A percentile compares a stretch with the other conserved stretches of the same genome.
Evolutionary conservation across 2,329 filamentous ascomycete genomes (phyloP).

Genomic region (Fusarium equiseti): DNA sequence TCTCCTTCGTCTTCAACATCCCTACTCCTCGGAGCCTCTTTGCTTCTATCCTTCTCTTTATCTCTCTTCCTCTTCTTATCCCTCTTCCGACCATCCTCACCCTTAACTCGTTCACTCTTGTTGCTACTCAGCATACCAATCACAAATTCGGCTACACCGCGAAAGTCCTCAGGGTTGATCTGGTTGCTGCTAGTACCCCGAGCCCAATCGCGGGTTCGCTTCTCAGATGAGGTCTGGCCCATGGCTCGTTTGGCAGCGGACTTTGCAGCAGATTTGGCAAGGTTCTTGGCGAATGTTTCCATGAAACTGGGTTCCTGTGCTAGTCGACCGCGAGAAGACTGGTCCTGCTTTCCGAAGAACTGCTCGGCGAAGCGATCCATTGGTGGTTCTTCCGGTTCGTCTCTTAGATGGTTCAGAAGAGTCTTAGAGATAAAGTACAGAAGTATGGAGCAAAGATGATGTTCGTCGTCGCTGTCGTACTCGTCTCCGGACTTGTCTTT

Average conservation of each 20-base stretch:
- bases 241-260: constrained; percentile 44
- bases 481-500: constrained; percentile 8
- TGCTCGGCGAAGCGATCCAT: constrained; percentile 46
- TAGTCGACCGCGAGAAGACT: constrained; percentile 18
- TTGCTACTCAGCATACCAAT: constrained; percentile 38
- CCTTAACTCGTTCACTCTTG: constrained; percentile 20
- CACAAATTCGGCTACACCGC: constrained; percentile 41
- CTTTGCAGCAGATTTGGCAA: constrained; percentile 44
- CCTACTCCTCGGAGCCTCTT: constrained; percentile 20
- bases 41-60: constrained; percentile 24
- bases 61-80: constrained; percentile 38
- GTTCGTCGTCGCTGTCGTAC: constrained; percentile 39
- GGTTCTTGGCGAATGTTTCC: constrained; percentile 42
- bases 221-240: constrained; percentile 27
- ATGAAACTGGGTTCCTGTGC: constrained; percentile 39
- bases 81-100: constrained; percentile 26
- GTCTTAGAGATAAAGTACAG: constrained; percentile 43
- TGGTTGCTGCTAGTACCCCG: constrained; percentile 19
- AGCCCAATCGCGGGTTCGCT: constrained; percentile 23
- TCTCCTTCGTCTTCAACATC: constrained; percentile 23
- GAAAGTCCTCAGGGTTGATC: constrained; percentile 42
- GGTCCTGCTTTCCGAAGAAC: constrained; percentile 38
- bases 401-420: constrained; percentile 25
- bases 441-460: constrained; percentile 37
- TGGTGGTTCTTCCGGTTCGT: neutral